A percentile compares a stretch with the other conserved stretches of the same genome.
phyloP scores from a whole-genome alignment of 148 eudicot genomes.

The Camellia lanceoleosa region DNA sequence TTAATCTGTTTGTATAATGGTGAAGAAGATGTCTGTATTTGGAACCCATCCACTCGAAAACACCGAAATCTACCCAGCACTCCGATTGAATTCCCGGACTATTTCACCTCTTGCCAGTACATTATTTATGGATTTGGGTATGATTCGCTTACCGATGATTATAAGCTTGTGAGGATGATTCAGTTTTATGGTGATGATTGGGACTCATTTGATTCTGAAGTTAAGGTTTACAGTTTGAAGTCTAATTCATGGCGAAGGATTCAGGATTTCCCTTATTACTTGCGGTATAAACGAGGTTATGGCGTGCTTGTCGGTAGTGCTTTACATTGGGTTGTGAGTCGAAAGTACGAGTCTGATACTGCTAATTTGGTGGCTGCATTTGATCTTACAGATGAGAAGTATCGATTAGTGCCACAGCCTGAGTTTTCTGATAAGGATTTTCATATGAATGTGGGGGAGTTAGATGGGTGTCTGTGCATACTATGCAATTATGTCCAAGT shows the following conservation, averaged over 20 bases:
- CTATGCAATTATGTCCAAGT: neutral
- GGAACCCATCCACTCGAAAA: neutral
- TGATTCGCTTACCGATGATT: slow-evolving; percentile 36
- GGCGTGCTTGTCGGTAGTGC: slow-evolving; percentile 25
- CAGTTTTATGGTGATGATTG: slow-evolving; percentile 15
- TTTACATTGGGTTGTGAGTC: slow-evolving; percentile 36
- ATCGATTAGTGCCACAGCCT: slow-evolving; percentile 26
- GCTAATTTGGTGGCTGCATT: slow-evolving; percentile 18
- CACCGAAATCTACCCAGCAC: neutral
- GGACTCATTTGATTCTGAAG: slow-evolving; percentile 16
- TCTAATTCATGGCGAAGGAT: slow-evolving; percentile 20
- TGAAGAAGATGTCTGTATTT: neutral
- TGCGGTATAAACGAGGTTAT: slow-evolving; percentile 3
- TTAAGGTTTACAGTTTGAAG: slow-evolving; percentile 33
- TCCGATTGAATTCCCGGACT: neutral
- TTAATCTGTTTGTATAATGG: neutral
- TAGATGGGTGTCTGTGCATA: slow-evolving; percentile 24
- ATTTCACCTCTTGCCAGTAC: neutral
- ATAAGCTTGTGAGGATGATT: slow-evolving; percentile 37
- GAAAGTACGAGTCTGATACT: neutral
- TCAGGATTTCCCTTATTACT: slow-evolving; percentile 25
- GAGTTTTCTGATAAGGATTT: neutral
- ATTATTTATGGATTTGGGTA: slow-evolving; percentile 7
- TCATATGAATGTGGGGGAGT: slow-evolving; percentile 15
- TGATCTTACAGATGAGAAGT: slow-evolving; percentile 31